These are phyloP conservation scores for Hanseniaspora uvarum DNA, from an alignment of 1,139 yeast genomes.

Conservation along the genomic window DNA sequence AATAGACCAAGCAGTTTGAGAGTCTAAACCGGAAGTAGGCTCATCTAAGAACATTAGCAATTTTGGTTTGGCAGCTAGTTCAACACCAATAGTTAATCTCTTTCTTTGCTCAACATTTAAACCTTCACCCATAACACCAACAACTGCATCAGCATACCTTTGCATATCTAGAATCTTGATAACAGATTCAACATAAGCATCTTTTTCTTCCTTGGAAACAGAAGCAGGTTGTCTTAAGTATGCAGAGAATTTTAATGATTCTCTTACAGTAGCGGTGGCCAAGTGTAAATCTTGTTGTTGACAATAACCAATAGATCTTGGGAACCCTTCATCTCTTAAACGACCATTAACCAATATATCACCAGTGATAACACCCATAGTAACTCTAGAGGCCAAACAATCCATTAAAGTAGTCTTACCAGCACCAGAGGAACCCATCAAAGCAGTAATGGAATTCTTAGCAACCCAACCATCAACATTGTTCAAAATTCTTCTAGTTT, in stretches of 20 bases:
- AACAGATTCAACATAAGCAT: slow-evolving; percentile 55
- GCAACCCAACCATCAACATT: slow-evolving; percentile 63
- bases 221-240: slow-evolving; percentile 50
- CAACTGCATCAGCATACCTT: slow-evolving; percentile 59
- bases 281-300: slow-evolving; percentile 65
- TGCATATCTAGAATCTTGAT: slow-evolving; percentile 54
- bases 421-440: slow-evolving; percentile 71
- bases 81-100: slow-evolving; percentile 68
- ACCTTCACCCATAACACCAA: slow-evolving; percentile 59
- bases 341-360: slow-evolving; percentile 55
- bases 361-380: slow-evolving; percentile 60
- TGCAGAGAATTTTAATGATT: slow-evolving; percentile 58
- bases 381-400: slow-evolving; percentile 56
- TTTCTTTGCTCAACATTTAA: slow-evolving; percentile 67
- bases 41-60: slow-evolving; percentile 66
- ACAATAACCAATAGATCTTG: slow-evolving; percentile 60
- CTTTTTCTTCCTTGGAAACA: slow-evolving; percentile 45
- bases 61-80: slow-evolving; percentile 70
- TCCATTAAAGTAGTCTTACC: slow-evolving; percentile 62
- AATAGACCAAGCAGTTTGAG: slow-evolving; percentile 73
- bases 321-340: slow-evolving; percentile 51
- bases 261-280: slow-evolving; percentile 55
- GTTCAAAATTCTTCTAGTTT: slow-evolving; percentile 45
- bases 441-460: slow-evolving; percentile 53
- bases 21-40: slow-evolving; percentile 79